Percentiles rank a stretch among this genome's conserved stretches.
These are phyloP conservation scores for Penicillium fuscoglaucum DNA, from an alignment of 2,329 filamentous ascomycete genomes.

Conservation along the genomic window DNA sequence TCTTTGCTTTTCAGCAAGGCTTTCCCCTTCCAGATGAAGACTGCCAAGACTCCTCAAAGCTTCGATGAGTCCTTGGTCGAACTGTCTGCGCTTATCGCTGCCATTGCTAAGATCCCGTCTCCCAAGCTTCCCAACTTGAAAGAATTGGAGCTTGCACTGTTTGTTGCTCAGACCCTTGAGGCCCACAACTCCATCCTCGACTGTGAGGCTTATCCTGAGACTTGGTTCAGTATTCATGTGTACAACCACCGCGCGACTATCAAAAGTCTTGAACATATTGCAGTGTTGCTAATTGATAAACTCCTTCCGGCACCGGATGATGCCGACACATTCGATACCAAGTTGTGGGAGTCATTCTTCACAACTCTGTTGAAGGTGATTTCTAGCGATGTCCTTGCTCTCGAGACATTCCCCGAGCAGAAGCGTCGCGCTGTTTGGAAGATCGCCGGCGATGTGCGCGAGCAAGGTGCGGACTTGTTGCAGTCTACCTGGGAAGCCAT, in stretches of 20 bases:
- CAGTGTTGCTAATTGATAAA: slow-evolving; percentile 73
- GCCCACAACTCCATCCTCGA: slow-evolving; percentile 86
- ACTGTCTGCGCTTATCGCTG: slow-evolving; percentile 81
- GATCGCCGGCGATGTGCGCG: slow-evolving; percentile 92
- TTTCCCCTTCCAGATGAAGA: slow-evolving; percentile 82
- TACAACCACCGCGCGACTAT: slow-evolving; percentile 90
- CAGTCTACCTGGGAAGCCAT: slow-evolving; percentile 90
- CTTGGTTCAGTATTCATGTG: slow-evolving; percentile 91
- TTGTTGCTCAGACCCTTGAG: slow-evolving; percentile 76
- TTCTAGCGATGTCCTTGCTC: slow-evolving; percentile 79
- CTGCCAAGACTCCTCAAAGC: slow-evolving; percentile 58
- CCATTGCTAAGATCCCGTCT: slow-evolving; percentile 71
- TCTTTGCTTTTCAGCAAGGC: slow-evolving; percentile 86
- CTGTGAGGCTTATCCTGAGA: slow-evolving; percentile 83
- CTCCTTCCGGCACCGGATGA: slow-evolving; percentile 89
- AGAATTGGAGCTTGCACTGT: slow-evolving; percentile 70
- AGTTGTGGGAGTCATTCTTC: slow-evolving; percentile 93
- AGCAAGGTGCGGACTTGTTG: slow-evolving; percentile 83
- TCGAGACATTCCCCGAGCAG: slow-evolving; percentile 96
- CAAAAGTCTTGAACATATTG: slow-evolving; percentile 78
- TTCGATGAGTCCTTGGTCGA: slow-evolving; percentile 90
- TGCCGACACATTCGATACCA: slow-evolving; percentile 86
- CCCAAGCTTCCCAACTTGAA: slow-evolving; percentile 77
- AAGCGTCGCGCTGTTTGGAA: slow-evolving; percentile 97
- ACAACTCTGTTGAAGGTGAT: slow-evolving; percentile 85